Evolutionary conservation across 2,329 filamentous ascomycete genomes (phyloP).

Genomic region (Leptosphaerulina australis): DNA sequence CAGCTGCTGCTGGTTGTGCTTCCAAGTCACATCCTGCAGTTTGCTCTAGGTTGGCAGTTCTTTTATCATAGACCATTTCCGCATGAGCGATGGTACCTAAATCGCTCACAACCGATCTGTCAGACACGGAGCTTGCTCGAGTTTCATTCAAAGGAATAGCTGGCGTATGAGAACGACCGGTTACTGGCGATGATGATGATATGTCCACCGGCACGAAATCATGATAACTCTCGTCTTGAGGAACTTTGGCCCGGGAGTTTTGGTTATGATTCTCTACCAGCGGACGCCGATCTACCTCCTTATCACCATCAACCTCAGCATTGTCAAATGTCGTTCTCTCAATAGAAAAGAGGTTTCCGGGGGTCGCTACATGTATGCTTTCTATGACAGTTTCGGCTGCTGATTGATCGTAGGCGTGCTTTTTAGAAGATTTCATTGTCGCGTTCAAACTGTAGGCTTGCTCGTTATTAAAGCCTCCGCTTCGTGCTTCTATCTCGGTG

Average conservation of each 20-base stretch:
- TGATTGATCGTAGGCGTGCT: too few relatives aligned
- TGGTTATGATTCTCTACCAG: too few relatives aligned
- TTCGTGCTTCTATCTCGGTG: not conserved
- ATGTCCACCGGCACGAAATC: not conserved
- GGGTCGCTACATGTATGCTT: too few relatives aligned
- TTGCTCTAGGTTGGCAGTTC: not conserved
- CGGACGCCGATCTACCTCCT: too few relatives aligned
- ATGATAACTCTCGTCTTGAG: not conserved
- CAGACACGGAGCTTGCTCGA: not conserved
- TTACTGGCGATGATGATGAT: not conserved
- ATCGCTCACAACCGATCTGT: not conserved
- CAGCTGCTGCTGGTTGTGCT: not conserved
- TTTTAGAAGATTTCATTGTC: too few relatives aligned
- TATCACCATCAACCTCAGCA: not conserved
- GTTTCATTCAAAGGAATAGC: not conserved
- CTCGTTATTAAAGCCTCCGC: not conserved
- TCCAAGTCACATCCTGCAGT: not conserved
- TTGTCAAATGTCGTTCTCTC: too few relatives aligned
- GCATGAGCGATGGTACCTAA: not conserved
- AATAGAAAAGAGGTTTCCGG: too few relatives aligned
- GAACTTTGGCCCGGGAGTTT: not conserved
- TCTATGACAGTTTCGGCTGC: too few relatives aligned
- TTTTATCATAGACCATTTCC: not conserved
- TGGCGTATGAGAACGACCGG: not conserved
- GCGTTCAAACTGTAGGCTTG: not conserved